Base-by-base conservation (phyloP, 257 asterid species). In the Eucommia ulmoides region DNA sequence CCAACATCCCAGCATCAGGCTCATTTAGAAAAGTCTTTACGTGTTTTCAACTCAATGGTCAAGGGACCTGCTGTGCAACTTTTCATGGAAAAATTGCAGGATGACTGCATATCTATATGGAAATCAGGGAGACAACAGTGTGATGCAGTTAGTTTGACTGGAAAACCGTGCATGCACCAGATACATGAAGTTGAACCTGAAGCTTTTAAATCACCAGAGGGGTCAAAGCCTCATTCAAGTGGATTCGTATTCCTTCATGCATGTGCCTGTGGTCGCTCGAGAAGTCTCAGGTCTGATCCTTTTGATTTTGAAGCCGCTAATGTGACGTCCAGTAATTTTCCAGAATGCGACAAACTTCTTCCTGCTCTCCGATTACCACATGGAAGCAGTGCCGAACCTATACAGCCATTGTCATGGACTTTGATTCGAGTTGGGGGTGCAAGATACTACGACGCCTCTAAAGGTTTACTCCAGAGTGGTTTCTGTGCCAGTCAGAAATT, bases 221-320 rank as follows among this genome's bases (percentile, higher is more conserved):
- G 65, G 52, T 57, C 61, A 35, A 72, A 68, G 62, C 70, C 72
- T 45, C 99, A 91, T 81, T 83, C 92, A 33, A 86, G 99, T 66
- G 96, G 96, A 61, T 81, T 61, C 55, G 83, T 78, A 20, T 91
- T 86, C 74, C 95, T 91, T 65, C 96, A 91, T 69, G 95, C 95
- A n/a, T 91, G 99, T 78, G 92, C 87, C 17, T 91, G 99, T 72
- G 96, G 99, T 24, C 99, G 99, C 51, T 76, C 95, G n/a, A 81
- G 96, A 65, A 80, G 65, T 58, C 68, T 79, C 38, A 72, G 78
- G 48, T 70, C 88, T 18, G 99, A 91, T 63, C 99, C 99, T 35
- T 91, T 86, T 63, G 93, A 91, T 75, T 81, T 69, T 60, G 89
- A 81, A 65, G 54, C 87, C 24, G 95, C 99, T 25, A 89, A 89